These are phyloP conservation scores for Tetracladium setigerum DNA, from an alignment of 495 filamentous ascomycete species.

Conservation along the genomic window DNA sequence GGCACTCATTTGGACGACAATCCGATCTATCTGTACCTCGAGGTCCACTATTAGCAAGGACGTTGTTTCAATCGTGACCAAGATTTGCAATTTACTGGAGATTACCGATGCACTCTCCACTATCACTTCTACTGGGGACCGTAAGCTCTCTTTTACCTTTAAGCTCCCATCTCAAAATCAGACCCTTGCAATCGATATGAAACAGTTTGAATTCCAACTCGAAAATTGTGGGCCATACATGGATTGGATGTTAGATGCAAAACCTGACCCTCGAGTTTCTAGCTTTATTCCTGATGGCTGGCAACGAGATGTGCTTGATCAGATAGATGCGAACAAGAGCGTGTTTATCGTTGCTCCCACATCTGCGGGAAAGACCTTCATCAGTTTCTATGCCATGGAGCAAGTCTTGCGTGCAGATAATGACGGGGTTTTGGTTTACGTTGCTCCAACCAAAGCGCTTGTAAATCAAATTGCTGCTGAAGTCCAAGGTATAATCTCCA, in stretches of 20 bases:
- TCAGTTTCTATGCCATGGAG: conserved; percentile 72
- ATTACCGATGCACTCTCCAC: no score
- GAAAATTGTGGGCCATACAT: conserved; percentile 62
- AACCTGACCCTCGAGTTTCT: conserved; percentile 53
- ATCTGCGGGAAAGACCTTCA: conserved; percentile 54
- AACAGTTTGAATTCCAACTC: conserved; percentile 29
- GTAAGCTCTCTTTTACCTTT: conserved; percentile 20
- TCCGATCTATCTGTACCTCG: conserved; percentile 14
- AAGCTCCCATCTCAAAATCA: conserved; percentile 10
- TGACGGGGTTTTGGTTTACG: conserved; percentile 65
- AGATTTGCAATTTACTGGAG: conserved; percentile 8
- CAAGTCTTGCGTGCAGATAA: conserved; percentile 58
- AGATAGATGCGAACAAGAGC: conserved; percentile 58
- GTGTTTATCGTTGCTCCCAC: conserved; percentile 73
- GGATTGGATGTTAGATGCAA: conserved; percentile 62
- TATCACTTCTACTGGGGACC: no score
- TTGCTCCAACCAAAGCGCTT: conserved; percentile 74
- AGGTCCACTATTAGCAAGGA: no score
- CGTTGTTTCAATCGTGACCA: conserved; percentile 7
- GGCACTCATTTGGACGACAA: conserved; percentile 24
- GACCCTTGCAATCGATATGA: conserved; percentile 9
- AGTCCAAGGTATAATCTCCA: conserved; percentile 31
- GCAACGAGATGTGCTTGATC: conserved; percentile 67
- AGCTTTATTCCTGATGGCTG: conserved; percentile 67
- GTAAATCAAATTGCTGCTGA: conserved; percentile 82